These are phyloP conservation scores for Cryptococcus neoformans DNA, from an alignment of 1,284 basidiomycete genomes.

Conservation along the genomic window DNA sequence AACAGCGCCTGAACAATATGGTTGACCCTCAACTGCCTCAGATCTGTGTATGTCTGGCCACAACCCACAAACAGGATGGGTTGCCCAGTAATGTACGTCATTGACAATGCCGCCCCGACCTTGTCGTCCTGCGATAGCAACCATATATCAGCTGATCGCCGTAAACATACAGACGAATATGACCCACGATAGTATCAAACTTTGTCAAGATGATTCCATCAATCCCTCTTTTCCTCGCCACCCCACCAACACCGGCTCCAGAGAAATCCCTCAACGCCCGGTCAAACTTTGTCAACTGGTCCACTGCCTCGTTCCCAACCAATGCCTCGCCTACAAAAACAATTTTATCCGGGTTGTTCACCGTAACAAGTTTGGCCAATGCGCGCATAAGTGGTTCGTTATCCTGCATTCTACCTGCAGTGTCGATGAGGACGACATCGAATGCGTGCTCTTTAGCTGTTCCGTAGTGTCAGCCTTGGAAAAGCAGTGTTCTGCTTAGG, in stretches of 20 bases:
- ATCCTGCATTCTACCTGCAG: constrained; percentile 98
- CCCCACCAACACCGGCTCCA: constrained; percentile 50
- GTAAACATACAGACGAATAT: background rate
- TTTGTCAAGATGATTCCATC: constrained; percentile 97
- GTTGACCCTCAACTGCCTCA: constrained; percentile 80
- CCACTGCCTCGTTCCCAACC: constrained; percentile 95
- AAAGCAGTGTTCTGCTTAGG: too few species aligned
- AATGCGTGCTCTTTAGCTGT: constrained; percentile 79
- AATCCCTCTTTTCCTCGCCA: constrained; percentile 63
- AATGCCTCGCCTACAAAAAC: constrained; percentile 94
- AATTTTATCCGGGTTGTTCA: constrained; percentile 93
- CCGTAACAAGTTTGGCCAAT: constrained; percentile 89
- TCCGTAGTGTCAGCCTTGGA: background rate
- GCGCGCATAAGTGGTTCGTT: constrained; percentile 99
- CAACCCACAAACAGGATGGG: constrained; percentile 96
- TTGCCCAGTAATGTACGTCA: constrained; percentile 97
- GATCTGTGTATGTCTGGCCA: constrained; percentile 94
- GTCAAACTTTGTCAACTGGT: constrained; percentile 92
- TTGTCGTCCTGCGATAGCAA: constrained; percentile 49
- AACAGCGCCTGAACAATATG: constrained; percentile 86
- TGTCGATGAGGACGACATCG: constrained; percentile 93
- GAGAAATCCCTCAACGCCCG: constrained; percentile 80
- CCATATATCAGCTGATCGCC: background rate
- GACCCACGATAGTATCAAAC: constrained; percentile 80
- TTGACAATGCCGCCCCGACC: constrained; percentile 92